phyloP scores from a whole-genome alignment of 306 rosid genomes.

The Rubus idaeus region DNA sequence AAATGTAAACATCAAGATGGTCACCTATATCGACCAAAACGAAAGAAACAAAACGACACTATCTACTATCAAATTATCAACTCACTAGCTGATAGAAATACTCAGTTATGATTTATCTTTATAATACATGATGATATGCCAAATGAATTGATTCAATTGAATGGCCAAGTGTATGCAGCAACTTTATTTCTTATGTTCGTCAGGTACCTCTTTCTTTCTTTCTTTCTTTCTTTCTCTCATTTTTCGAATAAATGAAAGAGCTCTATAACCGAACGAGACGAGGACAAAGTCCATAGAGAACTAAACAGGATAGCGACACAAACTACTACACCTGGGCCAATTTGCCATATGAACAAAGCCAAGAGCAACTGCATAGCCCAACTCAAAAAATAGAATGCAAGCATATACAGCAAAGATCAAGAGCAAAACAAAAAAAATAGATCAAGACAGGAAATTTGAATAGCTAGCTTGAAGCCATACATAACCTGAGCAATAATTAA shows the following conservation, averaged over 20 bases:
- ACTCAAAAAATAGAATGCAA: background rate
- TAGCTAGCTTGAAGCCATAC: background rate
- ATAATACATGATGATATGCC: background rate
- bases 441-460: background rate
- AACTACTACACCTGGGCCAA: background rate
- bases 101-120: background rate
- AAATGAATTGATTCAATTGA: background rate
- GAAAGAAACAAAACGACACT: background rate
- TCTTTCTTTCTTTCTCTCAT: background rate
- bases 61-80: background rate
- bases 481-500: background rate
- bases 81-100: background rate
- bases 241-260: no score
- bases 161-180: background rate
- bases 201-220: background rate
- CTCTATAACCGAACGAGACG: background rate
- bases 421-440: background rate
- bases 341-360: background rate
- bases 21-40: background rate
- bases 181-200: background rate
- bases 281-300: background rate
- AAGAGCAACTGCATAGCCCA: background rate
- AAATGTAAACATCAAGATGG: background rate
- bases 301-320: background rate
- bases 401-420: background rate